Conservation (phyloP, 2,329 filamentous ascomycete species). For the Monilinia polystroma region DNA sequence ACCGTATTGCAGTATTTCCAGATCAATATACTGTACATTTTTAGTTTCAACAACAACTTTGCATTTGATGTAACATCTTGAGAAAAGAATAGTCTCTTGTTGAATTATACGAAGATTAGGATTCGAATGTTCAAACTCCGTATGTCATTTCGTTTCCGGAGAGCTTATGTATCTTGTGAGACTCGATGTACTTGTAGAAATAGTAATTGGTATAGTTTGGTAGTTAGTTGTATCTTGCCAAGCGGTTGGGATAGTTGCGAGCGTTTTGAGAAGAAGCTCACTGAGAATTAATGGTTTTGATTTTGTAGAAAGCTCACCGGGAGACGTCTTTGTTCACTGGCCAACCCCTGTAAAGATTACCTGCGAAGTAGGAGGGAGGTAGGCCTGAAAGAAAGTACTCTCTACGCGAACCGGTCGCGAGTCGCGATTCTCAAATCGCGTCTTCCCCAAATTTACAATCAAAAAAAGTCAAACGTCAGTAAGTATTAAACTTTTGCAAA, state of each 20-base stretch:
- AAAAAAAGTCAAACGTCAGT: not conserved
- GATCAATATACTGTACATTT: no score
- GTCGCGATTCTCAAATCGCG: not conserved
- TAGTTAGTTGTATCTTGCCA: not conserved
- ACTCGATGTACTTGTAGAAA: no score
- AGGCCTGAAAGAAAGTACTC: not conserved
- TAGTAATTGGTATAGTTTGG: no score
- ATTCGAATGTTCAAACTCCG: no score
- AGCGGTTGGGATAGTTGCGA: not conserved
- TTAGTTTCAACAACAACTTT: no score
- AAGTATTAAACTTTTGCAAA: not conserved
- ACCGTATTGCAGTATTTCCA: no score
- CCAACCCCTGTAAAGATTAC: conserved; percentile 3
- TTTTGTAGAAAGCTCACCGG: not conserved
- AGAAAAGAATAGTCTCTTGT: no score
- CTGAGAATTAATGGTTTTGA: not conserved
- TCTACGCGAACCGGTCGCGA: conserved; percentile 22
- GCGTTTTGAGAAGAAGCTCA: not conserved
- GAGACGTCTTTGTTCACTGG: conserved; percentile 5
- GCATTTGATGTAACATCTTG: no score
- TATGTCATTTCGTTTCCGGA: no score
- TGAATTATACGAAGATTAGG: no score
- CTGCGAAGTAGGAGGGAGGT: not conserved
- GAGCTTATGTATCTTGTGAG: no score
- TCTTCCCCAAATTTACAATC: conserved; percentile 9